phyloP scores from a whole-genome alignment of 768 basidiomycete species.

The Ramaria sp. region DNA sequence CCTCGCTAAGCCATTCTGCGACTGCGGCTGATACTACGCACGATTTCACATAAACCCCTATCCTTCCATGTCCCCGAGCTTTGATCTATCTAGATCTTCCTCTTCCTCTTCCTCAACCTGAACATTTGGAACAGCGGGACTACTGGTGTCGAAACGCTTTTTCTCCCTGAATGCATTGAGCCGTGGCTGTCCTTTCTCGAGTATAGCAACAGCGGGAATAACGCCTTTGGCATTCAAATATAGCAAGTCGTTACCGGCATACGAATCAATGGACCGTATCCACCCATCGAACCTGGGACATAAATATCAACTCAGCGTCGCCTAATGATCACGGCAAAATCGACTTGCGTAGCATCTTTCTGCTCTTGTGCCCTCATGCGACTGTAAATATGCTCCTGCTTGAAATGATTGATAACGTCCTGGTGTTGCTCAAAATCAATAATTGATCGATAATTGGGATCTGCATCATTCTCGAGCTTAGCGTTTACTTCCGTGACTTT shows the following conservation, averaged over 20 bases:
- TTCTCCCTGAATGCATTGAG: constrained; percentile 58
- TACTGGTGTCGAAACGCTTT: constrained; percentile 55
- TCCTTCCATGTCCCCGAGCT: constrained; percentile 35
- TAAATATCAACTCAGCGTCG: background rate
- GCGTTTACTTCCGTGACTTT: constrained; percentile 9
- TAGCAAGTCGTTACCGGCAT: constrained; percentile 65
- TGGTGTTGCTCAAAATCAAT: constrained; percentile 64
- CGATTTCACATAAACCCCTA: constrained; percentile 13
- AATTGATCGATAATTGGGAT: constrained; percentile 55
- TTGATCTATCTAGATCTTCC: constrained; percentile 23
- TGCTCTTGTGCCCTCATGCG: constrained; percentile 82
- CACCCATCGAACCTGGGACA: constrained; percentile 73
- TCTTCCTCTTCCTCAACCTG: constrained; percentile 35
- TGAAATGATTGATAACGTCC: constrained; percentile 71
- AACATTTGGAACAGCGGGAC: constrained; percentile 22
- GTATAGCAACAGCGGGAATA: constrained; percentile 61
- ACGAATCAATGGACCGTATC: constrained; percentile 66
- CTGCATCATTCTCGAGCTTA: constrained; percentile 18
- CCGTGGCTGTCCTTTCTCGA: constrained; percentile 45
- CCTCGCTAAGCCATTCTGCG: no score
- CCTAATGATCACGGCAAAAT: background rate
- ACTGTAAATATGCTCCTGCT: constrained; percentile 75
- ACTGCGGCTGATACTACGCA: background rate
- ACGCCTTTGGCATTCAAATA: constrained; percentile 71
- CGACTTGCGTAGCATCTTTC: constrained; percentile 58